These are phyloP conservation scores for Emiliania huxleyi DNA, from an alignment of 78 protist species.

Conservation along the genomic window DNA sequence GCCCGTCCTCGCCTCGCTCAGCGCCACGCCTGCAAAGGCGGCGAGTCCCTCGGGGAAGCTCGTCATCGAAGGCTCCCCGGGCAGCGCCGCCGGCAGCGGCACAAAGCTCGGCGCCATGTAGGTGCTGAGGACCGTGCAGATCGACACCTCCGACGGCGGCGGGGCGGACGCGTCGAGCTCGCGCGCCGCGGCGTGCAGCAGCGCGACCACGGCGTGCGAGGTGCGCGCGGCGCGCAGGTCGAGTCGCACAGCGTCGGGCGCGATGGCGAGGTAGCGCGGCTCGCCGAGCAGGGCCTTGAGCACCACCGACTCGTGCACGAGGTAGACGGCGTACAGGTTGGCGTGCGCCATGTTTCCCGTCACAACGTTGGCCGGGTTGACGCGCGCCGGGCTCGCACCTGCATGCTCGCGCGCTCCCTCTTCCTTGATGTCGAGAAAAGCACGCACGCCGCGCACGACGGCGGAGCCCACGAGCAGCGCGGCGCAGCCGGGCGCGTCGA, in stretches of 20 bases:
- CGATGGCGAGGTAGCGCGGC: constrained; percentile 13
- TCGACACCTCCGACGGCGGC: background rate
- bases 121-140: background rate
- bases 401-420: background rate
- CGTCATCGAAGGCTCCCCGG: background rate
- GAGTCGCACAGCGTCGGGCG: background rate
- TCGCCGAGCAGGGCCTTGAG: background rate
- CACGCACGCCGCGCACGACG: background rate
- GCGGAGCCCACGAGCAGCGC: background rate
- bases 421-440: background rate
- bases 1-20: background rate
- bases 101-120: background rate
- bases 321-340: constrained; percentile 4
- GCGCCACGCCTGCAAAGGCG: background rate
- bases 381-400: background rate
- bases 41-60: background rate
- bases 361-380: background rate
- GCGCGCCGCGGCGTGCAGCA: background rate
- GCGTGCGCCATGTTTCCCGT: background rate
- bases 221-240: background rate
- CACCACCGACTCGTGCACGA: background rate
- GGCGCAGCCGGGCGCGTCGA: background rate
- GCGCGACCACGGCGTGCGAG: background rate
- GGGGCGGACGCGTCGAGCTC: too few relatives aligned
- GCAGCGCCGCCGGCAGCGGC: background rate